Evolutionary conservation across 2,329 filamentous ascomycete genomes (phyloP).

Genomic region (Parascedosporium putredinis): DNA sequence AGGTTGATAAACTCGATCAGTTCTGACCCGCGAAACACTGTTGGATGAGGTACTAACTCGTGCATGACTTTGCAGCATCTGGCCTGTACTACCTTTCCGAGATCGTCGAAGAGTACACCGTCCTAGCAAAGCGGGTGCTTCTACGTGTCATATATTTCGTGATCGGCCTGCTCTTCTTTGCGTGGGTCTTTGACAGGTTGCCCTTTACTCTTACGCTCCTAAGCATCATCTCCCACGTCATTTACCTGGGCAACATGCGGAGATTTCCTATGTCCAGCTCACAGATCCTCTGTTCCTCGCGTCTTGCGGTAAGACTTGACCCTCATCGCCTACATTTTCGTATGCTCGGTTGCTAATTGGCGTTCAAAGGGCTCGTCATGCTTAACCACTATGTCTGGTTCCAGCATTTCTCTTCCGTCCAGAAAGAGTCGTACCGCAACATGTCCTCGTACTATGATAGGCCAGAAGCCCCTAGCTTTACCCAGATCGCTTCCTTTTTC

Average conservation of each 20-base stretch:
- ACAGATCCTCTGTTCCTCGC: slow-evolving; percentile 76
- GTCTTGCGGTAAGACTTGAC: slow-evolving; percentile 60
- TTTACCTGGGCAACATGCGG: slow-evolving; percentile 81
- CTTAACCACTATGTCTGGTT: slow-evolving; percentile 96
- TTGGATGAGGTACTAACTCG: neutral
- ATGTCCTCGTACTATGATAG: slow-evolving; percentile 52
- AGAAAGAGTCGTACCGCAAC: slow-evolving; percentile 46
- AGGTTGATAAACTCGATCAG: slow-evolving; percentile 17
- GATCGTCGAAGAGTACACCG: slow-evolving; percentile 94
- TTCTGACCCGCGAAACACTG: neutral
- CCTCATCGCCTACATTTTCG: neutral
- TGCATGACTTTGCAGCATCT: slow-evolving; percentile 48
- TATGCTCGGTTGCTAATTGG: neutral
- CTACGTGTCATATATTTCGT: slow-evolving; percentile 75
- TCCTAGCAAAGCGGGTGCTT: slow-evolving; percentile 79
- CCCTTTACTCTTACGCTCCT: slow-evolving; percentile 64
- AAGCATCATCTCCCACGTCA: slow-evolving; percentile 67
- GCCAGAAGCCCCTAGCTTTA: slow-evolving; percentile 65
- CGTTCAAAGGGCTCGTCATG: slow-evolving; percentile 60
- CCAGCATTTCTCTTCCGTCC: slow-evolving; percentile 67
- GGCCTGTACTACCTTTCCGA: slow-evolving; percentile 97
- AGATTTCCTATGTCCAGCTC: slow-evolving; percentile 70
- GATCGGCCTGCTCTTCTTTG: slow-evolving; percentile 61
- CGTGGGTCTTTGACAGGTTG: slow-evolving; percentile 77
- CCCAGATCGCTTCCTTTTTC: slow-evolving; percentile 92